A percentile compares a stretch with the other conserved stretches of the same genome.
Conservation (phyloP, 1,284 basidiomycete species). For the Anthracocystis walkeri region DNA sequence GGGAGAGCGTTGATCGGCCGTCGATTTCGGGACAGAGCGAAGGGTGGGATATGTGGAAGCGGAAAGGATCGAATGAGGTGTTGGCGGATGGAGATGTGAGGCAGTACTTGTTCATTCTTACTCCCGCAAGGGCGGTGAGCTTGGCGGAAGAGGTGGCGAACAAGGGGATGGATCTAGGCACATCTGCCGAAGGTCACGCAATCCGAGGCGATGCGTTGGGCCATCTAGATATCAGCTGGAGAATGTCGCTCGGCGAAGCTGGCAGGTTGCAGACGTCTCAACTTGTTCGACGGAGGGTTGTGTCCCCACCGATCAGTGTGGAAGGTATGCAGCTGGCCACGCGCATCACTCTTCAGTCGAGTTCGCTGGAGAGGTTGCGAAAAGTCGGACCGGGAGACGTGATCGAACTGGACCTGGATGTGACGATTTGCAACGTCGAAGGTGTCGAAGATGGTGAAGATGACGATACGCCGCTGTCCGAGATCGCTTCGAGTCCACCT, state of each 20-base stretch:
- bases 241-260: conserved; percentile 57
- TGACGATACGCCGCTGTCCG: conserved; percentile 40
- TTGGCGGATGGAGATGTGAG: conserved; percentile 59
- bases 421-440: conserved; percentile 11
- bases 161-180: conserved; percentile 18
- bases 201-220: conserved; percentile 46
- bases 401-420: conserved; percentile 13
- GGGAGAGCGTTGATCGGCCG: conserved; percentile 42
- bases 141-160: conserved; percentile 3
- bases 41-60: conserved; percentile 41
- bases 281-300: conserved; percentile 25
- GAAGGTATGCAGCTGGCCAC: conserved; percentile 1
- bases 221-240: conserved; percentile 65
- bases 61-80: conserved; percentile 12
- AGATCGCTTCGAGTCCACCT: conserved; percentile 20
- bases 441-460: conserved; percentile 22
- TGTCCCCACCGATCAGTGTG: conserved; percentile 1
- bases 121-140: neutral
- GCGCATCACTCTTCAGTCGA: conserved; percentile 5
- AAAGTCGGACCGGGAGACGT: neutral
- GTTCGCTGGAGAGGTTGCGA: conserved; percentile 11
- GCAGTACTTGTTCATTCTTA: conserved; percentile 63
- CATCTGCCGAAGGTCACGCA: conserved; percentile 9
- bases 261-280: conserved; percentile 55
- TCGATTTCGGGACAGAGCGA: neutral